Percentiles rank a stretch among this genome's conserved stretches.
phyloP scores from a whole-genome alignment of 129 eudicot genomes.

The Deinandra increscens region DNA sequence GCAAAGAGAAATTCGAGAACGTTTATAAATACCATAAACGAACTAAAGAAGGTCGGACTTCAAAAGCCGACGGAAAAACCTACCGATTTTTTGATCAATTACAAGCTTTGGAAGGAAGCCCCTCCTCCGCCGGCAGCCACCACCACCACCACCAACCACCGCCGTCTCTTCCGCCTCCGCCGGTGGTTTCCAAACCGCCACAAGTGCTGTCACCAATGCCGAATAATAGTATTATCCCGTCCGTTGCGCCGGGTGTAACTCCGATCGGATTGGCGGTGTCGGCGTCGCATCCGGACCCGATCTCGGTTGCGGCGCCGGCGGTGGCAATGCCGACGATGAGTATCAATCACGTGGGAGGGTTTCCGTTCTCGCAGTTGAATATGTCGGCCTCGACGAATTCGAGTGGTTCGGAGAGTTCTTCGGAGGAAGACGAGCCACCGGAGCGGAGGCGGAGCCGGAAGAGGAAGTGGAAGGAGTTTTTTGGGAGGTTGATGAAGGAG shows the following conservation, averaged over 20 bases:
- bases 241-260: constrained; percentile 21
- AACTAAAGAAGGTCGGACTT: constrained; percentile 81
- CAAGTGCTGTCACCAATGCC: constrained; percentile 28
- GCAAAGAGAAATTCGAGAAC: constrained; percentile 94
- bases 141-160: constrained; percentile 23
- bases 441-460: constrained; percentile 53
- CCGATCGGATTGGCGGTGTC: constrained; percentile 15
- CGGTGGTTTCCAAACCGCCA: constrained; percentile 17
- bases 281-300: constrained; percentile 33
- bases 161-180: constrained; percentile 19
- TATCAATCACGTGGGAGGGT: constrained; percentile 25
- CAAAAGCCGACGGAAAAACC: constrained; percentile 83
- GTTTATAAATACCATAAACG: constrained; percentile 90
- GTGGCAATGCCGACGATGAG: constrained; percentile 34
- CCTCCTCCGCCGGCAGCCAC: constrained; percentile 17
- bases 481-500: constrained; percentile 66
- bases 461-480: constrained; percentile 80
- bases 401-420: constrained; percentile 73
- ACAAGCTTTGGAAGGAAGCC: constrained; percentile 69
- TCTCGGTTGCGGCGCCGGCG: constrained; percentile 34
- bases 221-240: constrained; percentile 28
- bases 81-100: constrained; percentile 91
- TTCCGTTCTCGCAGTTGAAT: constrained; percentile 36
- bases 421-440: constrained; percentile 71
- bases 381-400: constrained; percentile 46